Evolutionary conservation across 2,329 filamentous ascomycete species (phyloP).

Genomic region (Zymoseptoria crescenta): DNA sequence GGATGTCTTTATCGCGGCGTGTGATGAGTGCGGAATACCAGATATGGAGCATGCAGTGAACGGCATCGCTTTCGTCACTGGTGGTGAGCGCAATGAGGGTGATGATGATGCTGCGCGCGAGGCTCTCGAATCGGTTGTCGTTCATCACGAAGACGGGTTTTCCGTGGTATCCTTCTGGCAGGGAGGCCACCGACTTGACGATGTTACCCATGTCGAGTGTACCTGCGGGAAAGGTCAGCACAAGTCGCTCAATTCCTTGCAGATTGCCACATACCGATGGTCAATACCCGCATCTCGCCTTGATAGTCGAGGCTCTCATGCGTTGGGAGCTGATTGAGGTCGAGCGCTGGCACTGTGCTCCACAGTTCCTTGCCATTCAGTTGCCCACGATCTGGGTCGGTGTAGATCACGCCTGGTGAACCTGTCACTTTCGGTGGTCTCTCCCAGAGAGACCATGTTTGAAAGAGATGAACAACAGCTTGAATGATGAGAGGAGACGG

Average conservation of each 20-base stretch:
- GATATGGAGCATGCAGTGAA: constrained; percentile 35
- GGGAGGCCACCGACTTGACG: constrained; percentile 32
- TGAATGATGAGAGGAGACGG: too few species aligned
- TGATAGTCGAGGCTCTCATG: constrained; percentile 23
- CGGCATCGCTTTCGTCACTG: constrained; percentile 16
- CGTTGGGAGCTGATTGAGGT: constrained; percentile 30
- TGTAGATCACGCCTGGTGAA: not conserved
- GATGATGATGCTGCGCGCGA: constrained; percentile 25
- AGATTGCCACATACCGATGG: not conserved
- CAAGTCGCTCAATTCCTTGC: not conserved
- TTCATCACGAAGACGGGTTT: constrained; percentile 31
- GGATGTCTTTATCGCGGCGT: not conserved
- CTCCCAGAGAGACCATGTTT: too few species aligned
- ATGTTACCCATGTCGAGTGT: constrained; percentile 36
- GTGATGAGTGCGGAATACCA: constrained; percentile 40
- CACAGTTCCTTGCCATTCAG: constrained; percentile 31
- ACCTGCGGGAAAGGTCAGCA: constrained; percentile 22
- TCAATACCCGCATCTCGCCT: not conserved
- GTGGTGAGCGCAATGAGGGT: constrained; percentile 28
- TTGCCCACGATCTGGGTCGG: constrained; percentile 2
- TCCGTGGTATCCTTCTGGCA: constrained; percentile 27
- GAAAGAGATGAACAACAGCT: too few species aligned
- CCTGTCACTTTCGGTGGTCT: too few species aligned
- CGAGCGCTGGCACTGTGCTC: constrained; percentile 37
- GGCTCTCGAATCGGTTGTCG: constrained; percentile 33